A percentile compares a stretch with the other conserved stretches of the same genome.
These are phyloP conservation scores for Mallotus repandus DNA, from an alignment of 441 rosid species.

Conservation along the genomic window DNA sequence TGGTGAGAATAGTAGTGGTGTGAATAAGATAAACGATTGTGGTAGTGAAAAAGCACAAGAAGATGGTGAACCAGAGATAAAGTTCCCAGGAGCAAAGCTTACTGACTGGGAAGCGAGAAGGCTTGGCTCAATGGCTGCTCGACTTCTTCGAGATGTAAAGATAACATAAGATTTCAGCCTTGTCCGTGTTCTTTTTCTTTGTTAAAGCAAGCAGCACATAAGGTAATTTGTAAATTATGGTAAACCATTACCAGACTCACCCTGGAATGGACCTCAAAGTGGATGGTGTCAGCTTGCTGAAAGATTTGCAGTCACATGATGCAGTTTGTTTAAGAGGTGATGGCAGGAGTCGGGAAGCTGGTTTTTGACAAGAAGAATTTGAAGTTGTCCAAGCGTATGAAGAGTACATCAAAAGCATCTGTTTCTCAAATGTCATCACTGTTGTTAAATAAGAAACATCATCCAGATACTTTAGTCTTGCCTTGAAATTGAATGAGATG, in stretches of 20 bases:
- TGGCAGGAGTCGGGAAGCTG: neutral
- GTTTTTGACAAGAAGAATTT: neutral
- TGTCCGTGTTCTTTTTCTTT: neutral
- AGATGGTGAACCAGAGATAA: slow-evolving; percentile 31
- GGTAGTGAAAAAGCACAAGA: slow-evolving; percentile 28
- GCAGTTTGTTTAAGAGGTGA: neutral
- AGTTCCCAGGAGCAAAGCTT: slow-evolving; percentile 45
- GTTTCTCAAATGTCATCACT: neutral
- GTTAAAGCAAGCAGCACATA: neutral
- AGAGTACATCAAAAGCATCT: neutral
- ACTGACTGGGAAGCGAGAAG: slow-evolving; percentile 94
- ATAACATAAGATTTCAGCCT: slow-evolving; percentile 41
- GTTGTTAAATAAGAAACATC: neutral
- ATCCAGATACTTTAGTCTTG: neutral
- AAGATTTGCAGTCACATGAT: neutral
- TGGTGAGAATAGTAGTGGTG: slow-evolving; percentile 19
- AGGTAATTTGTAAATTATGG: neutral
- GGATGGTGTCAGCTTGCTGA: slow-evolving; percentile 2
- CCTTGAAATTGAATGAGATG: neutral
- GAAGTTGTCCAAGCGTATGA: neutral
- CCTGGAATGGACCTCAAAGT: neutral
- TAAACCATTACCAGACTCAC: no score
- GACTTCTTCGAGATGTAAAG: slow-evolving; percentile 79
- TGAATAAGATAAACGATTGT: slow-evolving; percentile 26
- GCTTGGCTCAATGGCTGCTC: slow-evolving; percentile 90